phyloP scores from a whole-genome alignment of 768 basidiomycete genomes.

The Termitomyces sp. region DNA sequence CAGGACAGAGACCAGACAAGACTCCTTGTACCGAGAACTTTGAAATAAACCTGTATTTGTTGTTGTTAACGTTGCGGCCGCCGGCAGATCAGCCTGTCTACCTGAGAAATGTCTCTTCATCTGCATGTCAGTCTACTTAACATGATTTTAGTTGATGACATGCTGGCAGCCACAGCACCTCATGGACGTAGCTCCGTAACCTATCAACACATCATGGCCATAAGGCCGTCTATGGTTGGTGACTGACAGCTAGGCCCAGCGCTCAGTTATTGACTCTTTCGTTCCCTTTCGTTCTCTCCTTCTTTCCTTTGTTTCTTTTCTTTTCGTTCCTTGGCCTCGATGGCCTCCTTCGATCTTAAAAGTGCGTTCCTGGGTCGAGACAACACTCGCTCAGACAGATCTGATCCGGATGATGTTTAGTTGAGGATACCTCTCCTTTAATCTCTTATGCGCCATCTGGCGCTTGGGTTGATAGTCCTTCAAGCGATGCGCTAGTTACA shows the following conservation, averaged over 20 bases:
- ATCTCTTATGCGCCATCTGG: conserved; percentile 46
- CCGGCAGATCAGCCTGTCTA: too few relatives aligned
- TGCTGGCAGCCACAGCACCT: too few relatives aligned
- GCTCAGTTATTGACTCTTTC: background rate
- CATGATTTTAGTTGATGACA: too few relatives aligned
- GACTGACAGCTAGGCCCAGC: too few relatives aligned
- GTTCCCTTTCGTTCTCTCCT: background rate
- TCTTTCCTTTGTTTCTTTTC: background rate
- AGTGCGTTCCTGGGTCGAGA: conserved; percentile 24
- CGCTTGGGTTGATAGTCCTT: conserved; percentile 46
- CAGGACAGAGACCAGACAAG: background rate
- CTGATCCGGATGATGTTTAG: conserved; percentile 25
- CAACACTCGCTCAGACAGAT: background rate
- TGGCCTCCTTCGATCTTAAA: conserved; percentile 44
- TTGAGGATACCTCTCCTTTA: conserved; percentile 55
- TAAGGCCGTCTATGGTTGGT: too few relatives aligned
- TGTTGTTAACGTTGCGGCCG: too few relatives aligned
- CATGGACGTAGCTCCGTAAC: too few relatives aligned
- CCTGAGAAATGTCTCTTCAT: too few relatives aligned
- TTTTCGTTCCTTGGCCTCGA: conserved; percentile 34
- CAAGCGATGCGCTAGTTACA: conserved; percentile 33
- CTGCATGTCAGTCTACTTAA: too few relatives aligned
- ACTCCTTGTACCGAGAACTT: too few relatives aligned
- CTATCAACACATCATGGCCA: too few relatives aligned
- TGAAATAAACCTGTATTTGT: background rate